Conservation (phyloP, 495 filamentous ascomycete species). For the Rusavskia elegans region DNA sequence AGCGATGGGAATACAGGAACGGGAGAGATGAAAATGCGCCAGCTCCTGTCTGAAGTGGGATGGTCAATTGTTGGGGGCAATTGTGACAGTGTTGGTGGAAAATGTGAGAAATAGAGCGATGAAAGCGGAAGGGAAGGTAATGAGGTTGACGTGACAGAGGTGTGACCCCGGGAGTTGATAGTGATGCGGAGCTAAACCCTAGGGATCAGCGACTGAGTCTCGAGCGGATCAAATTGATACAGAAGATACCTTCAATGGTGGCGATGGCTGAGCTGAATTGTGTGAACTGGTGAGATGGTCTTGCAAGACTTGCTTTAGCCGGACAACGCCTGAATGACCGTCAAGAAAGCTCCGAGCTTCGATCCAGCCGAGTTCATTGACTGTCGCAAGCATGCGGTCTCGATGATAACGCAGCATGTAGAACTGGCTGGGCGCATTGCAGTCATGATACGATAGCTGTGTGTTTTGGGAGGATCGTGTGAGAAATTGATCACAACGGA, state of each 20-base stretch:
- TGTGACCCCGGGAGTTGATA: slow-evolving; percentile 30
- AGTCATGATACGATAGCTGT: slow-evolving; percentile 6
- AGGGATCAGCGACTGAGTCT: too few species aligned
- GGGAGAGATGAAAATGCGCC: slow-evolving; percentile 41
- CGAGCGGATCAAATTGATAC: too few species aligned
- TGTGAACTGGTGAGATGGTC: slow-evolving; percentile 10
- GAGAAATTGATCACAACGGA: slow-evolving; percentile 58
- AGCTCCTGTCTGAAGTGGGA: slow-evolving; percentile 10
- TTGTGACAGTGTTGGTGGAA: background rate
- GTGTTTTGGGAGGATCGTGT: slow-evolving; percentile 7
- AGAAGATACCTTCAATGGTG: slow-evolving; percentile 4
- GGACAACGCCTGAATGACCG: slow-evolving; percentile 26
- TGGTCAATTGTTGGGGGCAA: background rate
- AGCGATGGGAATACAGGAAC: slow-evolving; percentile 34
- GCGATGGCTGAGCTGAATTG: background rate
- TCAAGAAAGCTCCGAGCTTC: slow-evolving; percentile 24
- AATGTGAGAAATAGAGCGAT: background rate
- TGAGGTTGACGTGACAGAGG: slow-evolving; percentile 20
- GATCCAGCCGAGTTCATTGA: slow-evolving; percentile 38
- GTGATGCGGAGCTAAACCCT: slow-evolving; percentile 29
- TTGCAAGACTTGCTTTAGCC: slow-evolving; percentile 14
- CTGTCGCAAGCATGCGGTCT: slow-evolving; percentile 65
- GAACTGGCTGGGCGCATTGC: slow-evolving; percentile 38
- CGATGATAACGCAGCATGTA: slow-evolving; percentile 76
- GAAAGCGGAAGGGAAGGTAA: slow-evolving; percentile 1